Evolutionary conservation across 768 basidiomycete genomes (phyloP).

Genomic region (Piloderma croceum): DNA sequence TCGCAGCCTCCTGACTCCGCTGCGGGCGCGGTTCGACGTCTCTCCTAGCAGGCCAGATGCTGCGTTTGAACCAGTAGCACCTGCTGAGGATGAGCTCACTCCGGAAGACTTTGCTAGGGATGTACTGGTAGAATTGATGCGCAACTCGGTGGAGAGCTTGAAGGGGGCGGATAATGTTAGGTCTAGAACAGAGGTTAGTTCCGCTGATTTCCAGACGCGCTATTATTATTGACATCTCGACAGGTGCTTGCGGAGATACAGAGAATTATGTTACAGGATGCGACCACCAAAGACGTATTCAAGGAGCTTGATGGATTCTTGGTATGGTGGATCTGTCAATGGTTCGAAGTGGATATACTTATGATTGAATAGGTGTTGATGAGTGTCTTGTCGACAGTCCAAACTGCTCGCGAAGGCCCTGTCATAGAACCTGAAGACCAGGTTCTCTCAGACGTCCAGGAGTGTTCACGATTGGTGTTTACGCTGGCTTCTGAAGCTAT

Average conservation of each 20-base stretch:
- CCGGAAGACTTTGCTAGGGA: constrained; percentile 74
- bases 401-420: constrained; percentile 27
- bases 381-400: constrained; percentile 61
- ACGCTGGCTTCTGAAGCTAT: constrained; percentile 61
- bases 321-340: no score
- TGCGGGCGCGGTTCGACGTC: constrained; percentile 52
- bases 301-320: constrained; percentile 80
- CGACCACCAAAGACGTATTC: constrained; percentile 66
- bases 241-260: constrained; percentile 66
- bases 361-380: no score
- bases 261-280: constrained; percentile 60
- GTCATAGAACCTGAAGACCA: constrained; percentile 35
- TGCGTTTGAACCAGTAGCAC: constrained; percentile 14
- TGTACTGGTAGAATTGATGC: constrained; percentile 66
- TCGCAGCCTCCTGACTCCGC: constrained; percentile 52
- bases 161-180: constrained; percentile 48
- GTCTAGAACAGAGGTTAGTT: constrained; percentile 49
- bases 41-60: constrained; percentile 27
- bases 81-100: constrained; percentile 36
- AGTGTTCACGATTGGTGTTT: constrained; percentile 58
- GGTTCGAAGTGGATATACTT: no score
- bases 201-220: neutral
- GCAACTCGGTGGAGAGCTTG: constrained; percentile 61
- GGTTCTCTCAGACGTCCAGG: constrained; percentile 35
- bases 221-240: constrained; percentile 1